Conservation (phyloP, 345 rosid genomes). For the Hevea brasiliensis region DNA sequence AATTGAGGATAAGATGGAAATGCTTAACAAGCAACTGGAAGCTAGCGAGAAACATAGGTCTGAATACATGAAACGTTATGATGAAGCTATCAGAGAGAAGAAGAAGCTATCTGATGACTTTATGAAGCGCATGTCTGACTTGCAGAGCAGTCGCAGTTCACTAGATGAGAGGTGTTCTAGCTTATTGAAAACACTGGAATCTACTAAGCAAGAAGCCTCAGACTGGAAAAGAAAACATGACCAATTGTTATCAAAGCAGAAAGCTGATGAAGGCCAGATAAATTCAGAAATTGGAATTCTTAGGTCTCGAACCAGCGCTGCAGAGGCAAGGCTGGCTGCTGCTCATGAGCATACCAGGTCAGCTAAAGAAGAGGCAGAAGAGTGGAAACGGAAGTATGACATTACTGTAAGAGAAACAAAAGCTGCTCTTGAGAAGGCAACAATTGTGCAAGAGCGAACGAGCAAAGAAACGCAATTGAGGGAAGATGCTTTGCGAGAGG, state of each 20-base stretch:
- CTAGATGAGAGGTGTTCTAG: slow-evolving; percentile 81
- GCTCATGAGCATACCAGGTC: slow-evolving; percentile 82
- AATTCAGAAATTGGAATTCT: slow-evolving; percentile 74
- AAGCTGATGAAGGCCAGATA: slow-evolving; percentile 70
- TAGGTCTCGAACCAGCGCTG: slow-evolving; percentile 76
- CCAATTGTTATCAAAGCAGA: slow-evolving; percentile 63
- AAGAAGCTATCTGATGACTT: slow-evolving; percentile 86
- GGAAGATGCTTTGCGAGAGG: slow-evolving; percentile 85
- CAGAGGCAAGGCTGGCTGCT: slow-evolving; percentile 97
- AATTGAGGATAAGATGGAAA: slow-evolving; percentile 75
- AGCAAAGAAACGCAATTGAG: slow-evolving; percentile 78
- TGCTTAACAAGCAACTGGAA: slow-evolving; percentile 76
- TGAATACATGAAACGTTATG: slow-evolving; percentile 85
- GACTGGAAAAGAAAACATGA: slow-evolving; percentile 82
- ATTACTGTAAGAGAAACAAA: slow-evolving; percentile 84
- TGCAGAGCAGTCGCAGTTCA: slow-evolving; percentile 74
- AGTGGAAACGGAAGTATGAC: slow-evolving; percentile 94
- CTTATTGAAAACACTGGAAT: slow-evolving; percentile 68
- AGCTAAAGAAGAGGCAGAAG: slow-evolving; percentile 88
- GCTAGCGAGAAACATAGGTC: slow-evolving; percentile 83
- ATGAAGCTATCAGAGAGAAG: slow-evolving; percentile 91
- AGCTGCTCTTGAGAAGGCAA: slow-evolving; percentile 90
- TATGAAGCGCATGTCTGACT: slow-evolving; percentile 60
- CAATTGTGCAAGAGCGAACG: slow-evolving; percentile 71
- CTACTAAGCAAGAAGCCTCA: slow-evolving; percentile 63